Evolutionary conservation across 2,329 filamentous ascomycete species (phyloP), one percentile per base, ranked within the genome.

Genomic region (Nothophaeocryptopus gaeumannii): DNA sequence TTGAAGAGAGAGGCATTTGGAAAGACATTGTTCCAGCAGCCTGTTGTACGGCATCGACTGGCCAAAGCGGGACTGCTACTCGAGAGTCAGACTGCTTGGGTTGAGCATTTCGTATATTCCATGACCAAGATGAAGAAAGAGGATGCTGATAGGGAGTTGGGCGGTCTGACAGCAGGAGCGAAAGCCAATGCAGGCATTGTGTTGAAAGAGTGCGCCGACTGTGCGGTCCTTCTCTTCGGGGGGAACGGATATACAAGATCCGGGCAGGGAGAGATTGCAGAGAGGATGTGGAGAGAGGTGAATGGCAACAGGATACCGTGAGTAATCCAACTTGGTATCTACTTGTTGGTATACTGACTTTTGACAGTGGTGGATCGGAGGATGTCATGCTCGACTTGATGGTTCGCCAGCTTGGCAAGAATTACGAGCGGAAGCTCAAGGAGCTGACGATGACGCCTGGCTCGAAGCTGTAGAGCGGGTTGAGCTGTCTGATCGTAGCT

Each of bases 131-230:
- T 89, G 67, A 69, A 69, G 14, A 80, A 82, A 59, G 74, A 75
- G 39, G 75, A 77, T n/a, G 81, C 80, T 8, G 82, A 85, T 60
- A 69, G 75, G 2, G 78, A 86, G 62, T 72, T 90, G 1, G 87
- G 86, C 1, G 87, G 87, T 0, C 67, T 88, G 61, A 89, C 85
- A 2, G 86, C 85, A 2, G 71, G 88, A 66, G 79, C 80, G 11
- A 90, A 91, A 70, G 86, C 86, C 1, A 83, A 88, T 61, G 78
- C 81, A 0, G 87, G 82, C 1, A 84, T 86, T 56, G 84, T 89
- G 10, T 60, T 89, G 38, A 84, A 86, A 55, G 83, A 87, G 64
- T 87, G 84, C 63, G 84, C 85, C 3, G 79, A 84, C 59, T 82
- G 78, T 46, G 84, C 86, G 1, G 78, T 88, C 39, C 67, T 89